phyloP scores from a whole-genome alignment of 306 rosid genomes.

The Macrotyloma uniflorum region DNA sequence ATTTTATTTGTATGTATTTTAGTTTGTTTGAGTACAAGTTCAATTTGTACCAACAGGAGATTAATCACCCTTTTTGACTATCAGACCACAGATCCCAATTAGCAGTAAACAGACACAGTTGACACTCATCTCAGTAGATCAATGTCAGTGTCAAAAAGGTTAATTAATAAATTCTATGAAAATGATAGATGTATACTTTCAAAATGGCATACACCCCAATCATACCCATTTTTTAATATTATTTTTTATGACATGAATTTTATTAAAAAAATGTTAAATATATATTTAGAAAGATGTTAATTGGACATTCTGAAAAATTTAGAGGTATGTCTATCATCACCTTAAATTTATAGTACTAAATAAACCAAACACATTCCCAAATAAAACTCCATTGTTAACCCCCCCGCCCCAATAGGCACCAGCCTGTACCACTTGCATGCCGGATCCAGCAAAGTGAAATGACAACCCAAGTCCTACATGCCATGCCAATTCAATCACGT shows the following conservation, averaged over 20 bases:
- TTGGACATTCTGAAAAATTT: too few relatives aligned
- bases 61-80: not conserved
- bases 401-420: not conserved
- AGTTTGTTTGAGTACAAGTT: not conserved
- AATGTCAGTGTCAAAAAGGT: not conserved
- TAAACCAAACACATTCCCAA: constrained; percentile 18
- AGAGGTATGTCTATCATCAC: too few relatives aligned
- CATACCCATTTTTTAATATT: too few relatives aligned
- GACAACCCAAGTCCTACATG: constrained; percentile 7
- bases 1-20: not conserved
- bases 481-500: constrained; percentile 1
- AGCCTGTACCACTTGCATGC: not conserved
- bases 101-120: not conserved
- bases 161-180: constrained; percentile 19
- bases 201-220: too few relatives aligned
- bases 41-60: not conserved
- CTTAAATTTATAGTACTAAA: not conserved
- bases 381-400: too few relatives aligned
- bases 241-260: too few relatives aligned
- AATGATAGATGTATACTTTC: too few relatives aligned
- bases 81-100: not conserved
- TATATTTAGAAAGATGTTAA: too few relatives aligned
- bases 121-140: not conserved
- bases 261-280: too few relatives aligned
- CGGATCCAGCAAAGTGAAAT: not conserved